Percentiles rank a stretch among this genome's conserved stretches.
These are phyloP conservation scores for Tilletia indica DNA, from an alignment of 1,284 basidiomycete genomes.

Conservation along the genomic window DNA sequence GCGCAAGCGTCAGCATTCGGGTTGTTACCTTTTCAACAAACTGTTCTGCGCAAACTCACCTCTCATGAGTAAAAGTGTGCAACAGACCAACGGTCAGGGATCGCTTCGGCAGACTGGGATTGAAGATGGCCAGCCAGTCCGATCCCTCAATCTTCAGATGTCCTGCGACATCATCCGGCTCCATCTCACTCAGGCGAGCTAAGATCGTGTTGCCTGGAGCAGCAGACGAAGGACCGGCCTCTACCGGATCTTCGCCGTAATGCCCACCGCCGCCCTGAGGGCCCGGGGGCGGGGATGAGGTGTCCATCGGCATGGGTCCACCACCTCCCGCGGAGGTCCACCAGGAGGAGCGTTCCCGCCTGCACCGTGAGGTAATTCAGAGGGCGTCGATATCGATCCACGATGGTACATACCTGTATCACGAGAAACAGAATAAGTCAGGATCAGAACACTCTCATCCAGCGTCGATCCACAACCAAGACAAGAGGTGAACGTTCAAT, in stretches of 20 bases:
- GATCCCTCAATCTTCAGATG: constrained; percentile 73
- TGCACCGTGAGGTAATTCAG: background rate
- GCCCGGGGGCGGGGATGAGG: constrained; percentile 1
- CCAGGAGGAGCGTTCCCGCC: constrained; percentile 31
- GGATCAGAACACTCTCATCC: no score
- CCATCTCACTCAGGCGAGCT: constrained; percentile 44
- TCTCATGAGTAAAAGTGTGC: constrained; percentile 89
- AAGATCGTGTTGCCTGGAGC: constrained; percentile 51
- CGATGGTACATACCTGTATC: background rate
- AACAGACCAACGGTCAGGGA: constrained; percentile 82
- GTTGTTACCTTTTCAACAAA: no score
- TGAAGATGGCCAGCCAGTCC: constrained; percentile 96
- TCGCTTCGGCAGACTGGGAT: constrained; percentile 71
- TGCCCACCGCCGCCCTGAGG: background rate
- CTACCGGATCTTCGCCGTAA: background rate
- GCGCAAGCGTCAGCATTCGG: background rate
- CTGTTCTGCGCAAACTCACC: constrained; percentile 56
- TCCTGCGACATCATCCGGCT: constrained; percentile 57
- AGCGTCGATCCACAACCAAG: no score
- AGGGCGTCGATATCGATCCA: constrained; percentile 11
- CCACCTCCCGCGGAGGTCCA: constrained; percentile 24
- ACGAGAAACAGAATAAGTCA: background rate
- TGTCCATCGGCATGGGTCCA: constrained; percentile 4
- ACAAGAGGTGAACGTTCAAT: no score
- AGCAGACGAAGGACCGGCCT: background rate